Evolutionary conservation across 192 early-diverging fungal species (phyloP).

Genomic region (Backusella circina): DNA sequence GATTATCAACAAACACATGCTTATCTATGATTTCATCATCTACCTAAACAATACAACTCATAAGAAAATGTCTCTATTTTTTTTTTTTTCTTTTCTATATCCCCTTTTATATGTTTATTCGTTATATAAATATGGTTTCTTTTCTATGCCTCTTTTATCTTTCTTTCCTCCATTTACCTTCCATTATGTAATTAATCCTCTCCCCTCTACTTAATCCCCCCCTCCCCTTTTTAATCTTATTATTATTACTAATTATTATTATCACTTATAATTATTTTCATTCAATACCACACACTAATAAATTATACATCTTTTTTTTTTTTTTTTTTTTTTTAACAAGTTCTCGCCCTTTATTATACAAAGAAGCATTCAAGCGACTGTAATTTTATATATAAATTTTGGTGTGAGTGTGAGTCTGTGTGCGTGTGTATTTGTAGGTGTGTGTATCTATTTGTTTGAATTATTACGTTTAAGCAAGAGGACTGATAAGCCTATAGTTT

Average conservation of each 20-base stretch:
- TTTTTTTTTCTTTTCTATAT: background rate
- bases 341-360: no score
- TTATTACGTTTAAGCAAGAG: constrained; percentile 19
- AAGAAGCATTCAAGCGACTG: no score
- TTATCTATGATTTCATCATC: background rate
- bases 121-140: background rate
- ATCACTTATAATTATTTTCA: background rate
- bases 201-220: background rate
- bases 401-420: background rate
- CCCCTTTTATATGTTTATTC: background rate
- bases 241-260: background rate
- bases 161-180: background rate
- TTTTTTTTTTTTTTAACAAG: background rate
- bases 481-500: constrained; percentile 21
- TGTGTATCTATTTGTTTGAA: background rate
- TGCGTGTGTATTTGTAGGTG: background rate
- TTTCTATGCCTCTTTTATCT: background rate
- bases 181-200: background rate
- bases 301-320: background rate
- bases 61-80: background rate
- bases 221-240: background rate
- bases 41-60: no score
- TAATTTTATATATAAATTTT: background rate
- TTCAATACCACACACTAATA: background rate
- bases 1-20: constrained; percentile 6